Evolutionary conservation across 805 yeast genomes (phyloP), one percentile per base, ranked within the genome.

Genomic region (Ogataea philodendri): DNA sequence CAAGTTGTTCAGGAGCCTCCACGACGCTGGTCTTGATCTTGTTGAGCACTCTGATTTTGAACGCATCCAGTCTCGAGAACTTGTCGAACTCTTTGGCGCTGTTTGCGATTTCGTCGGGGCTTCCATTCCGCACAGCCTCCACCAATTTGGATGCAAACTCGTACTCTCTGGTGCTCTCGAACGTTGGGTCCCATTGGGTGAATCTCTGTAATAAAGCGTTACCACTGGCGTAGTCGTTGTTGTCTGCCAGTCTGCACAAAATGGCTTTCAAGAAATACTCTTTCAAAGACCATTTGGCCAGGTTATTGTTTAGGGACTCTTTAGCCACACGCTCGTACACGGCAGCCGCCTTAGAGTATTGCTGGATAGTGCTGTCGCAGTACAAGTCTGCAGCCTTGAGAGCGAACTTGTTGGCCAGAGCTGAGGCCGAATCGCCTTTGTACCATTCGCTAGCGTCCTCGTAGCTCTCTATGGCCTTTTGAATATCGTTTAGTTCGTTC

Each of bases 381-480:
- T 80, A 72, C 49, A 93, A 69, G 56, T 93, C 97, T 2, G 97
- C 97, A 45, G 88, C 83, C 59, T 87, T 87, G 46, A 90, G 66
- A 48, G 74, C 84, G 15, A 94, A 89, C 65, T 93, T 93, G 63
- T 81, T 88, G 16, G 95, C 77, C 38, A 90, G 60, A 7, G 97
- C 95, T 45, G 82, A 83, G 0, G 97, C 97, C 40, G 87, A 89
- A 62, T 93, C 99, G 44, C 90, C 86, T 37, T 78, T 74, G 57
- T 83, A 89, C 89, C 96, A 93, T 54, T 93, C 97, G 25, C 96
- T 96, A 8, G 98, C 96, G 51, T 82, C 84, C 55, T 88, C 95
- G 57, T 83, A 90, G 18, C 88, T 76, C 36, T 70, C 70, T 35
- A 82, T 72, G 5, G 98, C 97, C 48, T 74, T 74, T 15, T 69